Evolutionary conservation across 2,329 filamentous ascomycete species (phyloP).

Genomic region (Apiospora aurea): DNA sequence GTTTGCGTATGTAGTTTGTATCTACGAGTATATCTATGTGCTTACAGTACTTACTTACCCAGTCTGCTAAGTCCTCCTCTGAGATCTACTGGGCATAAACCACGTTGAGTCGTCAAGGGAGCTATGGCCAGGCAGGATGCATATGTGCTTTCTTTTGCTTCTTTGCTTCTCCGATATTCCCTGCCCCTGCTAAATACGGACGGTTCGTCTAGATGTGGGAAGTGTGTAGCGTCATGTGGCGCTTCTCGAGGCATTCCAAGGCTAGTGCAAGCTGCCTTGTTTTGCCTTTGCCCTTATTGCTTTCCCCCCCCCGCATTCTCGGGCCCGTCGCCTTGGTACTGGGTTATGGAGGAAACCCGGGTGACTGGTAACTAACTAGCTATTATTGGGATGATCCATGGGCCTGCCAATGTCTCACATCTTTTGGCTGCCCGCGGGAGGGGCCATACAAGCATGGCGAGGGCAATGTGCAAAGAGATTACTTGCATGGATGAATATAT

Average conservation of each 20-base stretch:
- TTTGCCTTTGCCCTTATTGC: not conserved
- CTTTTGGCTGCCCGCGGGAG: not conserved
- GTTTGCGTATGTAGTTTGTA: not conserved
- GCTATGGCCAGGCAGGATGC: not conserved
- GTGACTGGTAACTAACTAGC: not conserved
- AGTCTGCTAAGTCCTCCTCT: not conserved
- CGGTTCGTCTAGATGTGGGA: not conserved
- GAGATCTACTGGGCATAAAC: not conserved
- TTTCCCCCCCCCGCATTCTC: not conserved
- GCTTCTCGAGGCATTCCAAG: not conserved
- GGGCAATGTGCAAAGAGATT: not conserved
- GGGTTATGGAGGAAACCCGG: not conserved
- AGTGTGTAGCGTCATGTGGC: not conserved
- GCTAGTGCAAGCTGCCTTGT: not conserved
- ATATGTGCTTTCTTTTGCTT: not conserved
- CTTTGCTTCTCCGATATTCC: not conserved
- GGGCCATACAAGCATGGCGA: not conserved
- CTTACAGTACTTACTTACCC: not conserved
- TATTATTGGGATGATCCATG: not conserved
- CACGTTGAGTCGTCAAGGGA: not conserved
- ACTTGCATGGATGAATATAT: not conserved
- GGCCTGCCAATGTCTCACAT: not conserved
- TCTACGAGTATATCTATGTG: not conserved
- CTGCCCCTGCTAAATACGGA: not conserved
- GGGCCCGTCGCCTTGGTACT: not conserved